A percentile compares a stretch with the other conserved stretches of the same genome.
phyloP scores from a whole-genome alignment of 768 basidiomycete species.

The Clitopilus passeckerianus region DNA sequence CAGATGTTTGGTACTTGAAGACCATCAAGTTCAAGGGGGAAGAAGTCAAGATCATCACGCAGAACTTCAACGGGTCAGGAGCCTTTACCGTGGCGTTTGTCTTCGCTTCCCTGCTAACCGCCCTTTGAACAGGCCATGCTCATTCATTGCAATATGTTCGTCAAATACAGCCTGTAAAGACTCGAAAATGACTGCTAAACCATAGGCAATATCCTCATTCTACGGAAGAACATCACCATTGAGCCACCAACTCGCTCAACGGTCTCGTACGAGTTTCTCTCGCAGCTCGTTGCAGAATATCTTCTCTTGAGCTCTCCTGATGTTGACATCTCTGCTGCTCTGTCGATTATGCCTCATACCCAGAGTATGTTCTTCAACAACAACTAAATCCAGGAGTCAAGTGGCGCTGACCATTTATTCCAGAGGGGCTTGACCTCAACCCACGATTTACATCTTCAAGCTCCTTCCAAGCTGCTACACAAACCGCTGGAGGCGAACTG shows the following conservation, averaged over 20 bases:
- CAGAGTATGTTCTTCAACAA: slow-evolving; percentile 50
- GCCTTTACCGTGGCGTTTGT: slow-evolving; percentile 8
- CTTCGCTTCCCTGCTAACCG: slow-evolving; percentile 1
- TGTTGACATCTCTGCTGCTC: slow-evolving; percentile 64
- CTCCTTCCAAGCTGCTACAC: slow-evolving; percentile 59
- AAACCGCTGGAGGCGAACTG: slow-evolving; percentile 64
- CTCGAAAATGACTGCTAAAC: slow-evolving; percentile 1
- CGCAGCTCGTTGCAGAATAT: slow-evolving; percentile 80
- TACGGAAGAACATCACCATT: slow-evolving; percentile 78
- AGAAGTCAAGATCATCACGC: slow-evolving; percentile 63
- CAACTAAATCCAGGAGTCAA: not conserved
- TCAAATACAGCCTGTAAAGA: slow-evolving; percentile 1
- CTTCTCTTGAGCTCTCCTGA: slow-evolving; percentile 57
- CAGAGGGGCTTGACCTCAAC: slow-evolving; percentile 88
- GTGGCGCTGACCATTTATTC: not conserved
- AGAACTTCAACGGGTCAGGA: slow-evolving; percentile 78
- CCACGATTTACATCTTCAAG: slow-evolving; percentile 71
- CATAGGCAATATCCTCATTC: slow-evolving; percentile 81
- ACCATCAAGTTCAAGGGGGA: slow-evolving; percentile 45
- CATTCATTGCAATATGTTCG: slow-evolving; percentile 86
- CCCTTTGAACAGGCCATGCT: slow-evolving; percentile 62
- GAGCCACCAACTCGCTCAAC: slow-evolving; percentile 57
- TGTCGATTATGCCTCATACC: slow-evolving; percentile 73
- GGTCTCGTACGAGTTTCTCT: slow-evolving; percentile 82
- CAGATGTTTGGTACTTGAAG: slow-evolving; percentile 79